Base-by-base conservation (phyloP, 768 basidiomycete species). In the Leccinum sublutescens region DNA sequence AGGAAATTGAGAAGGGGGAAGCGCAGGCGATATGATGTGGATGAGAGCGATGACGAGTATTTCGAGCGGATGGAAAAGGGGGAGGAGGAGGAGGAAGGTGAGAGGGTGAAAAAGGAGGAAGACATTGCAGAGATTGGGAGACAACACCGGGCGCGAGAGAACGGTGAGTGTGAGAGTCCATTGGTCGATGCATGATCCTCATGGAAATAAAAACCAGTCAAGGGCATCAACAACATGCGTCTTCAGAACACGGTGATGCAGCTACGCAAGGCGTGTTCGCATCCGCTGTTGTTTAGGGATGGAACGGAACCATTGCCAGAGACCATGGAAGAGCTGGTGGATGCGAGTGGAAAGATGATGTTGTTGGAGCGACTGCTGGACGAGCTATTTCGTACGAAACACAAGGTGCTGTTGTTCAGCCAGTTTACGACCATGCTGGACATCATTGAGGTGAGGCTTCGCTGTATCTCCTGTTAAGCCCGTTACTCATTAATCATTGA, bases 381-480 rank as follows among this genome's bases (percentile, higher is more conserved):
- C 33, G 94, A 87, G 57, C 75, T 99, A 31, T 93, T 98, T 74
- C 78, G 76, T 40, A 77, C 87, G 3, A 83, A 81, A 8, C 95
- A 96, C 74, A 96, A 94, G 69, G 91, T 93, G 0, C 75, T 95
- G n/a, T 68, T 91, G 12, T 91, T 91, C 74, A 92, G 91, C 58
- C 96, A 99, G 74, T 98, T 99, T 74, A 95, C 91, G 50, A 94
- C 89, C 4, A 94, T 98, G 94, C 77, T 98, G 56, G 89, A 99
- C 68, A 89, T 99, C 65, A 91, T 99, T 51, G 88, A 97, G 81
- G 92, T 93, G 63, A 6, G 78, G 64, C 23, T 45, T n/a, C 4
- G 12, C 47, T 48, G 23, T 6, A 7, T 23, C 17, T 57, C 29
- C 21, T 17, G 12, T 9, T n/a, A 14, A 12, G 19, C 3, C n/a